Evolutionary conservation across 2,329 filamentous ascomycete genomes (phyloP), one percentile per base, ranked within the genome.

Genomic region (Microcera coccophila): DNA sequence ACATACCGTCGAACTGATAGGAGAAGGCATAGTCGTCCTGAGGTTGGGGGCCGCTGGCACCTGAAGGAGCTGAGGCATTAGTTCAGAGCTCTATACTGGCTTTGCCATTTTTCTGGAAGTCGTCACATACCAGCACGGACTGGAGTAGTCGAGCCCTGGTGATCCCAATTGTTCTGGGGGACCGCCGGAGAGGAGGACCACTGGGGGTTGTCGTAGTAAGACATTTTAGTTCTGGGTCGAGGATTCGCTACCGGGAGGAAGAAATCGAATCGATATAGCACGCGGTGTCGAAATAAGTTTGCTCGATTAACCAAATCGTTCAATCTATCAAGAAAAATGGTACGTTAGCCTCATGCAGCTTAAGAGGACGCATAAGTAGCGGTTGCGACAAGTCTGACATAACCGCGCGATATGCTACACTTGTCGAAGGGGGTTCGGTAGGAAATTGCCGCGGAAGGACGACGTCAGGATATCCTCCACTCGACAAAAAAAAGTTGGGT

Each of bases 1-100:
- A 80, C 85, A 66, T 84, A 93, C 87, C 87, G 73, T 95, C 90
- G 67, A 95, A 85, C 70, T 95, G 90, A 64, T 86, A 84, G 55
- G 81, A 82, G 65, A 95, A 95, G 46, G 90, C 89, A 61, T 79
- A 76, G 48, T 94, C 88, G 54, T 91, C 87, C 58, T 82, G 80
- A 41, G 82, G 79, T 53, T 81, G 81, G 38, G 85, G 83, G 44
- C 85, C 90, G 67, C 78, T 89, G 49, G 86, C 81, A 68, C 85
- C 86, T 88, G 66, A 51, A 58, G 28, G 24, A 34, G 48, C 41
- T 24, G 35, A 37, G 15, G 17, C n/a, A 29, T 48, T 17, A 47
- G 33, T 20, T 32, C 33, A 32, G 34, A 22, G 21, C 38, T 38
- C 17, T n/a, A 11, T 17, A 21, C 38, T 36, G 4, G 12, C 35